Conservation (phyloP, 768 basidiomycete species). For the Strobilomyces dryophilus region DNA sequence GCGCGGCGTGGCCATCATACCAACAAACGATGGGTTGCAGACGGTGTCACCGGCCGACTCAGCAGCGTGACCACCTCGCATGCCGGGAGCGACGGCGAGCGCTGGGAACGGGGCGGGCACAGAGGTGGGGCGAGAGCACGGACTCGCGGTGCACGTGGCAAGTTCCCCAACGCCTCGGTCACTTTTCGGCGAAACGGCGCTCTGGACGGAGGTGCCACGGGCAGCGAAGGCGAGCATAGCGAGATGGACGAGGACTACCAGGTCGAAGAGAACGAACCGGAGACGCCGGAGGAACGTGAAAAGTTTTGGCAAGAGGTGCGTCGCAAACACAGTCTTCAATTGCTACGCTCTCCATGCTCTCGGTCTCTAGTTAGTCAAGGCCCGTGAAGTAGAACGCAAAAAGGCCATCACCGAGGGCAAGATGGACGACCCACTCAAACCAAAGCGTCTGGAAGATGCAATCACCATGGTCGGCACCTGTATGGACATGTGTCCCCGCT, state of each 20-base stretch:
- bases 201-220: slow-evolving; percentile 28
- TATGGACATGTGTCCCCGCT: slow-evolving; percentile 90
- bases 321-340: slow-evolving; percentile 13
- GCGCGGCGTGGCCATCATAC: slow-evolving; percentile 35
- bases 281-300: slow-evolving; percentile 61
- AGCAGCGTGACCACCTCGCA: slow-evolving; percentile 34
- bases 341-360: slow-evolving; percentile 20
- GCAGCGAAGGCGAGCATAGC: slow-evolving; percentile 34
- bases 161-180: slow-evolving; percentile 40
- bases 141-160: slow-evolving; percentile 34
- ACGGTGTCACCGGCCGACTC: slow-evolving; percentile 29
- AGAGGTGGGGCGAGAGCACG: slow-evolving; percentile 49
- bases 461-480: slow-evolving; percentile 94
- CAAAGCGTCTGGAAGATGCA: slow-evolving; percentile 81
- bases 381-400: slow-evolving; percentile 67
- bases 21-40: slow-evolving; percentile 63
- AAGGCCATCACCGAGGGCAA: slow-evolving; percentile 76
- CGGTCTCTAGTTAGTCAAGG: slow-evolving; percentile 57
- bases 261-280: slow-evolving; percentile 41
- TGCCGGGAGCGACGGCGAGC: slow-evolving; percentile 42
- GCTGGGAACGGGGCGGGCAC: slow-evolving; percentile 62
- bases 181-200: slow-evolving; percentile 28
- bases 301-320: slow-evolving; percentile 69
- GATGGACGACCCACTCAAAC: slow-evolving; percentile 82
- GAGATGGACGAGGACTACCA: slow-evolving; percentile 32